Conservation (phyloP, 2,329 filamentous ascomycete genomes). For the Thelonectria discophora region DNA sequence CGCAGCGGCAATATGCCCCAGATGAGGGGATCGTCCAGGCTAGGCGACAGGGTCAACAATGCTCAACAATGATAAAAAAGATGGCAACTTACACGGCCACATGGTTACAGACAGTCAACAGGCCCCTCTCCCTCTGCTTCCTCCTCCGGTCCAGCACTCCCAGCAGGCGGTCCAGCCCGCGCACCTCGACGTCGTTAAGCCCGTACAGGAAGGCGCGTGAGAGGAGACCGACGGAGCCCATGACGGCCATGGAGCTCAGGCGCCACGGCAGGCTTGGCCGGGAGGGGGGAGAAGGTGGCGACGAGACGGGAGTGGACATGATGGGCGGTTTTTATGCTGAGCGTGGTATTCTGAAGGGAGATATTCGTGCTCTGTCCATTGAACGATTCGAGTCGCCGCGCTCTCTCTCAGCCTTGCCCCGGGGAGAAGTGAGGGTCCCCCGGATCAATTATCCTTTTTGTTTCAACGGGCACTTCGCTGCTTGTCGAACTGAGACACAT, state of each 20-base stretch:
- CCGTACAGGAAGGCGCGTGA: slow-evolving; percentile 79
- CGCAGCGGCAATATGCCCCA: slow-evolving; percentile 87
- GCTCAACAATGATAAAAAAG: not conserved
- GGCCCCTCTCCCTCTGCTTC: slow-evolving; percentile 71
- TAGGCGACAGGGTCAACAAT: slow-evolving; percentile 50
- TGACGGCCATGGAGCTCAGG: slow-evolving; percentile 74
- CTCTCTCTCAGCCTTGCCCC: not conserved
- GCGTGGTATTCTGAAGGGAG: no score
- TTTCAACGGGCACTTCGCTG: no score
- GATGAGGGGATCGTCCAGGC: slow-evolving; percentile 91
- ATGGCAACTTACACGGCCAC: slow-evolving; percentile 49
- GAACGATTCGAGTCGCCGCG: no score
- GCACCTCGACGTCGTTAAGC: slow-evolving; percentile 77
- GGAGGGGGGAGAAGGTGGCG: slow-evolving; percentile 32
- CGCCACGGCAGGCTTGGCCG: slow-evolving; percentile 75
- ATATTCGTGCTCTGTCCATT: no score
- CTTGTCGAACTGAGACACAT: no score
- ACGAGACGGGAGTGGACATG: slow-evolving; percentile 38
- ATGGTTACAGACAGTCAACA: slow-evolving; percentile 74
- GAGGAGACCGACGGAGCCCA: slow-evolving; percentile 76
- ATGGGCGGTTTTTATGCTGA: not conserved
- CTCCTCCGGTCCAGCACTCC: slow-evolving; percentile 77
- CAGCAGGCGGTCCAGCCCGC: slow-evolving; percentile 80
- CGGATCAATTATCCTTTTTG: not conserved
- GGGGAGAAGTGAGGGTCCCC: not conserved